Evolutionary conservation across 805 yeast species (phyloP), one percentile per base, ranked within the genome.

Genomic region (Suhomyces emberorum): DNA sequence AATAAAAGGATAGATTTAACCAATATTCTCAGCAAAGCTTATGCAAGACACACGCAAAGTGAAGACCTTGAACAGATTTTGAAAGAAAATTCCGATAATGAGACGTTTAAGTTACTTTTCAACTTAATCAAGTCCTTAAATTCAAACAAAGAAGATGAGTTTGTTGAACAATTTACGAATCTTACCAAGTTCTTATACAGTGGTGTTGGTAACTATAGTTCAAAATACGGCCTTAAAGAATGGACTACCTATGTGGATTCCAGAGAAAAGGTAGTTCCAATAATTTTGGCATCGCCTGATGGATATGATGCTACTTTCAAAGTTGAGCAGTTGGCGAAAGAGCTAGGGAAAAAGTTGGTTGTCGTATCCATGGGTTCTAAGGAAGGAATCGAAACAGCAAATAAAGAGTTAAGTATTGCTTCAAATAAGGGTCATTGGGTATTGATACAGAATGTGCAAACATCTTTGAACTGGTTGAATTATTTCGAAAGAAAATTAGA

Each of bases 391-490:
- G 72, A 64, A 3, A 59, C 68, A 27, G 89, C 91, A 0, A 75
- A 73, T 15, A 59, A 64, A 33, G 76, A 77, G n/a, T 59, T 87
- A 7, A 49, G 54, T 1, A 57, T 54, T 7, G 76, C 78, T 0
- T 51, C 70, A 1, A 59, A 53, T n/a, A 51, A 52, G 1, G 88
- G 86, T 0, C 48, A 55, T 1, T 88, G 96, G 96, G 56, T 91
- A 0, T 48, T 89, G 19, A 57, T 91, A 20, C 95, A 91, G 52
- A 89, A 89, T 51, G 64, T 86, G 9, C 96, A 91, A 41, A 72
- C 83, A 70, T 77, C 93, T 0, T 62, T 73, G 1, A 55, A 52
- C 3, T 83, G 95, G 88, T 60, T 85, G 18, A 74, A 70, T 10
- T 51, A 63, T 7, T 56, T 85, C 14, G 80, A 70, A 33, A 76